Conservation (phyloP, 2,329 filamentous ascomycete genomes). For the Talaromyces islandicus region DNA sequence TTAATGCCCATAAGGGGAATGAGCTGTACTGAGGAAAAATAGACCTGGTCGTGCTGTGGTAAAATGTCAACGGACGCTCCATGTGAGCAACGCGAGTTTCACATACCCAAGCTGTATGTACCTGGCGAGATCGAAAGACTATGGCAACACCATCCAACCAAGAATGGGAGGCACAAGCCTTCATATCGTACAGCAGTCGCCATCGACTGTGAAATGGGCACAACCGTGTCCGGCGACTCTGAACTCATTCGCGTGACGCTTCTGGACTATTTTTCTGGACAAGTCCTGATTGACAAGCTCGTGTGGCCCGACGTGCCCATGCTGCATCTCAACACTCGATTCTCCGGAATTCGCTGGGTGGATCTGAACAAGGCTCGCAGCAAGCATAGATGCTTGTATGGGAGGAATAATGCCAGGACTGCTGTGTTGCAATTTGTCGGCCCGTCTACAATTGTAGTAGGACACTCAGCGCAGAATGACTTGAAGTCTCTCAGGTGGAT, state of each 20-base stretch:
- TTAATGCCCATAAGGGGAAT: not conserved
- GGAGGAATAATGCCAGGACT: slow-evolving; percentile 37
- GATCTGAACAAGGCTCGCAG: slow-evolving; percentile 12
- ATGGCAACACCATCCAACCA: not conserved
- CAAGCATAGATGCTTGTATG: slow-evolving; percentile 32
- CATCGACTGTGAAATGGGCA: slow-evolving; percentile 53
- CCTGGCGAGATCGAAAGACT: not conserved
- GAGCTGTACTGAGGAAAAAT: not conserved
- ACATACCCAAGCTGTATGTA: not conserved
- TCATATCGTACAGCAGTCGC: slow-evolving; percentile 29
- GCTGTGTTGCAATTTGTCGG: slow-evolving; percentile 42
- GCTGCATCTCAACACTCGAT: slow-evolving; percentile 46
- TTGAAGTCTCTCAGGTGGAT: slow-evolving; percentile 45
- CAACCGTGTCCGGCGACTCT: slow-evolving; percentile 36
- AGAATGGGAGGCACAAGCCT: not conserved
- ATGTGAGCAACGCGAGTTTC: not conserved
- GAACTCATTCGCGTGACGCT: slow-evolving; percentile 50
- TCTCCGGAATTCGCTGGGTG: slow-evolving; percentile 45
- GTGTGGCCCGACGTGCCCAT: slow-evolving; percentile 45
- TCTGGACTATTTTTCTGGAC: slow-evolving; percentile 47
- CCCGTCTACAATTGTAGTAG: slow-evolving; percentile 44
- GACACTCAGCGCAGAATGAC: slow-evolving; percentile 42
- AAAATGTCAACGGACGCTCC: not conserved
- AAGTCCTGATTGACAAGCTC: slow-evolving; percentile 46
- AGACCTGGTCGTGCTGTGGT: not conserved